Base-by-base conservation (phyloP, 257 asterid species). In the Solanum pimpinellifolium region DNA sequence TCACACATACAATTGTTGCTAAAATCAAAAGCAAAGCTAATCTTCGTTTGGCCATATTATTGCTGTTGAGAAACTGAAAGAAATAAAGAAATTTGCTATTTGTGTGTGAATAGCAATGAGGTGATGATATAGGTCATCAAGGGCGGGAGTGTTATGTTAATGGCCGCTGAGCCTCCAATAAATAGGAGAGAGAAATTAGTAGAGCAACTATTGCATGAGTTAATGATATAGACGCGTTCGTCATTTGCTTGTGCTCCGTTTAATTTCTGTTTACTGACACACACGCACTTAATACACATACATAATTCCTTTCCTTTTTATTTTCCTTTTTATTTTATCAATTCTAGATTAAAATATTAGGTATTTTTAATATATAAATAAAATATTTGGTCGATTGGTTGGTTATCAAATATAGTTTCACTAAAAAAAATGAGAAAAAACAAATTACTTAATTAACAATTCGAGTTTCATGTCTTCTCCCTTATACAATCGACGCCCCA, bases 141-240 rank as follows among this genome's bases (percentile, higher is more conserved):
- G 33, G 83, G 60, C 62, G n/a, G 83, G 62, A 27, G 44, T 33
- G 25, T 31, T 60, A 35, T 75, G 73, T 68, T 84, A 35, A 76
- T 72, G 75, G 76, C 41, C 12, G 77, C 7, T 23, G 56, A 21
- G 44, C 31, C 9, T 5, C 66, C 83, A 83, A 81, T 88, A 88
- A 86, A 88, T 86, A 78, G 66, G 89, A 83, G 90, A 88, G 88
- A 80, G 27, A 9, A 39, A 2, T 18, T 25, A 59, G 35, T 44
- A n/a, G 68, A 60, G 82, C 75, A 47, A 33, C 66, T 49, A 52
- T 68, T 81, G 85, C 86, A 84, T 89, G 89, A 86, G 39, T 78
- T 37, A 46, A 60, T 56, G 62, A 29, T 62, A 25, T 41, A 31
- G 35, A 42, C 33, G 46, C 74, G 4, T 14, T 12, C 65, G 70